phyloP scores from a whole-genome alignment of 345 rosid species.

The Gynandropsis gynandra region DNA sequence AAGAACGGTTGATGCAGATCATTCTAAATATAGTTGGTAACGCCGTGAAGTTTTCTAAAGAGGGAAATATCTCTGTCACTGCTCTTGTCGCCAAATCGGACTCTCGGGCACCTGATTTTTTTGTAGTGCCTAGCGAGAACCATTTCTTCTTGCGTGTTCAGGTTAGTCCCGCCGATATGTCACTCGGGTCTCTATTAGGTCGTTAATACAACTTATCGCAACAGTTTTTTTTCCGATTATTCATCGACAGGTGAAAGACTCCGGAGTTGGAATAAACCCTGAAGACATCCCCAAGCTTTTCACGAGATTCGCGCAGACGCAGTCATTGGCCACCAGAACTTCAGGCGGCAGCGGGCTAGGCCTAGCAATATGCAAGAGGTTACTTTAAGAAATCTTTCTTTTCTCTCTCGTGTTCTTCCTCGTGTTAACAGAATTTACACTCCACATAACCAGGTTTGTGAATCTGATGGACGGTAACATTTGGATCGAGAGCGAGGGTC shows the following conservation, averaged over 20 bases:
- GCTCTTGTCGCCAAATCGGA: conserved; percentile 75
- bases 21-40: conserved; percentile 84
- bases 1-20: conserved; percentile 83
- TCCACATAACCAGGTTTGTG: conserved; percentile 96
- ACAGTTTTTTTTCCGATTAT: too few species aligned
- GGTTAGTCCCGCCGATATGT: conserved; percentile 44
- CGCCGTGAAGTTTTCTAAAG: conserved; percentile 95
- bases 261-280: conserved; percentile 75
- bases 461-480: conserved; percentile 95
- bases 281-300: conserved; percentile 83
- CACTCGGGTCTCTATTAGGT: too few species aligned
- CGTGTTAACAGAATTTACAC: too few species aligned
- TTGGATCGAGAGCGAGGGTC: conserved; percentile 95
- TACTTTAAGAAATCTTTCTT: not conserved
- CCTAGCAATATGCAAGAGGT: conserved; percentile 98
- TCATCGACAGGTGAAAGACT: conserved; percentile 70
- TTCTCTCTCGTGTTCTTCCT: conserved; percentile 4
- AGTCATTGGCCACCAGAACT: conserved; percentile 51
- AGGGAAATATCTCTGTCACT: conserved; percentile 61
- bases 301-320: conserved; percentile 85
- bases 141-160: conserved; percentile 83
- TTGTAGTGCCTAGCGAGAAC: conserved; percentile 53
- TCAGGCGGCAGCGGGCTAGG: conserved; percentile 94
- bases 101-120: conserved; percentile 57
- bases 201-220: too few species aligned